These are phyloP conservation scores for Cyberlindnera suaveolens DNA, from an alignment of 805 yeast species.

Conservation along the genomic window DNA sequence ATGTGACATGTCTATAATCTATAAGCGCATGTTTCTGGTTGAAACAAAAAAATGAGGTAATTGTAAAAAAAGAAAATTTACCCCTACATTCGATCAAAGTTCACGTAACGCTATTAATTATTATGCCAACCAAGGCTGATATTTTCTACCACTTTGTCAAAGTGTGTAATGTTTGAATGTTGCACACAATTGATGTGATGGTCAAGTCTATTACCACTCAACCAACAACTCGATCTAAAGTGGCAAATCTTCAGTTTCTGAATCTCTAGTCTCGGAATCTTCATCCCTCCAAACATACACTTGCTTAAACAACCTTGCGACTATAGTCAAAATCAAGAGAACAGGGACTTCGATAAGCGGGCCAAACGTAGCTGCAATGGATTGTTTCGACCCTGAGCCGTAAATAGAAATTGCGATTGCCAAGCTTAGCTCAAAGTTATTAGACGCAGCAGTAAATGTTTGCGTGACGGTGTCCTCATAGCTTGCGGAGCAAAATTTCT, in stretches of 20 bases:
- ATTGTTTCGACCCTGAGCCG: conserved; percentile 45
- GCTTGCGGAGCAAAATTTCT: conserved; percentile 28
- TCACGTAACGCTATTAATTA: too few species aligned
- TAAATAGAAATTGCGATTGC: conserved; percentile 48
- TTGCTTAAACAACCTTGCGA: conserved; percentile 25
- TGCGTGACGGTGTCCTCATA: conserved; percentile 42
- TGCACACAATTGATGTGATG: too few species aligned
- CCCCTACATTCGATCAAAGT: too few species aligned
- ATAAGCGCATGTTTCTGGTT: too few species aligned
- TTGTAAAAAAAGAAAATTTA: too few species aligned
- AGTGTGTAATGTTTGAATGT: too few species aligned
- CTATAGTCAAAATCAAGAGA: conserved; percentile 31
- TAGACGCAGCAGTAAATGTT: conserved; percentile 51
- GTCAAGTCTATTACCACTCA: too few species aligned
- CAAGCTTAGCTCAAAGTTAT: conserved; percentile 50
- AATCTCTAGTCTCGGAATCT: neutral
- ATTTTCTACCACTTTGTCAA: too few species aligned
- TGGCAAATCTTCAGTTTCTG: neutral
- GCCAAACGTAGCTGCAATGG: conserved; percentile 56
- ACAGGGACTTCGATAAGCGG: conserved; percentile 56
- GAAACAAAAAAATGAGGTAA: too few species aligned
- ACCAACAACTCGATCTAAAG: too few species aligned
- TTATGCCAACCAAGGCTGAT: too few species aligned
- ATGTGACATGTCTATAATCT: too few species aligned
- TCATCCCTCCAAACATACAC: conserved; percentile 3